These are phyloP conservation scores for Lasiosphaeria miniovina DNA, from an alignment of 495 filamentous ascomycete species.

Conservation along the genomic window DNA sequence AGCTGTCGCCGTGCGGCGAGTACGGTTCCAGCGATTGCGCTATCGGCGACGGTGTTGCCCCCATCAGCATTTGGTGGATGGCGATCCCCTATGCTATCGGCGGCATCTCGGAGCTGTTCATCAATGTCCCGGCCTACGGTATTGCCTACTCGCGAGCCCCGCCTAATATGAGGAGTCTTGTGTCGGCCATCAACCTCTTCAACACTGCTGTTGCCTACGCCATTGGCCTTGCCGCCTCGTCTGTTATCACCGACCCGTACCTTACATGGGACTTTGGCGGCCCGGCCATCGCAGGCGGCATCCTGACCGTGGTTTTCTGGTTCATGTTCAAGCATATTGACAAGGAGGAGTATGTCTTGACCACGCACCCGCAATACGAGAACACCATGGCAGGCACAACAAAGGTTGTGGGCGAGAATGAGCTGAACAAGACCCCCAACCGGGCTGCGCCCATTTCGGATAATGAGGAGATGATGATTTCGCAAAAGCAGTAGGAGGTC, in stretches of 20 bases:
- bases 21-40: slow-evolving; percentile 43
- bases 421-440: slow-evolving; percentile 38
- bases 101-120: slow-evolving; percentile 68
- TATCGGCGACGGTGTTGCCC: slow-evolving; percentile 45
- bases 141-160: slow-evolving; percentile 71
- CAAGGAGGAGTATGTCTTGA: slow-evolving; percentile 43
- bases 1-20: slow-evolving; percentile 48
- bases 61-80: slow-evolving; percentile 50
- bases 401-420: slow-evolving; percentile 38
- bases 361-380: slow-evolving; percentile 36
- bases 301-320: slow-evolving; percentile 47
- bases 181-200: slow-evolving; percentile 63
- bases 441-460: slow-evolving; percentile 37
- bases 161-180: slow-evolving; percentile 63
- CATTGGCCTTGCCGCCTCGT: slow-evolving; percentile 57
- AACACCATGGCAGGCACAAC: slow-evolving; percentile 33
- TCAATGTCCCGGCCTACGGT: slow-evolving; percentile 68
- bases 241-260: slow-evolving; percentile 60
- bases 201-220: slow-evolving; percentile 58
- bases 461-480: slow-evolving; percentile 45
- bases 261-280: slow-evolving; percentile 55
- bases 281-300: slow-evolving; percentile 44
- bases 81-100: slow-evolving; percentile 49
- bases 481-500: slow-evolving; percentile 36
- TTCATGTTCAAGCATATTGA: slow-evolving; percentile 52